Base-by-base conservation (phyloP, 2,329 filamentous ascomycete genomes). In the Trichoderma cornu-damae region DNA sequence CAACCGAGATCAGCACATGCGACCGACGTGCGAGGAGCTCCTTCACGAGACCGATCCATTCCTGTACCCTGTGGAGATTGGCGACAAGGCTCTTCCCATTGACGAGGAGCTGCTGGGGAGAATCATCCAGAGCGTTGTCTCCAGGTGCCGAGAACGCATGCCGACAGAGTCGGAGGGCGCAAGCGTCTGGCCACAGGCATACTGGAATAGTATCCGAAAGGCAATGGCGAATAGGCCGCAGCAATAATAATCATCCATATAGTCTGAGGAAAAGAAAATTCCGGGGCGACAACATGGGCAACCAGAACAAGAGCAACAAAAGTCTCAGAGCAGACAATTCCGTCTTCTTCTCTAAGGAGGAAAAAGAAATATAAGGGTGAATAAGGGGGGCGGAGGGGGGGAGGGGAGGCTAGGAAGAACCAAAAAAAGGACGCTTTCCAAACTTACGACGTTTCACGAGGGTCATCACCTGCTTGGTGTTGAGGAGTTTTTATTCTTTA, bases 11-110 rank as follows among this genome's bases (percentile, higher is more conserved):
- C 80, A 81, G 63, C 77, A 82, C 62, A 74, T 82, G 66, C 77
- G 86, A 1, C 85, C 85, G 2, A 85, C 85, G 0, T 86, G 83
- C 64, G 79, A 79, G 20, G 81, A 87, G 65, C 73, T 89, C 16
- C 72, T 89, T 1, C 72, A 78, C 34, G 74, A 79, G 11, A 74
- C 75, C 2, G 85, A 88, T 63, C 77, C 82, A 3, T 88, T 88
- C 67, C 67, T 88, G 35, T 84, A 86, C 63, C 86, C 86, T 0
- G 74, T 76, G 32, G 83, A 85, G 66, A 72, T 80, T 6, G 73
- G 75, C 43, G 79, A 80, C 12, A 76, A 76, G 60, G 75, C 80
- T 9, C 69, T 86, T 14, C 82, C 84, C 3, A 78, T 87, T 53
- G 81, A 82, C 16, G 82, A 86, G 67, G 83, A 86, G 63, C 70